Evolutionary conservation across 2,329 filamentous ascomycete genomes (phyloP).

Genomic region (Onygenales sp.): DNA sequence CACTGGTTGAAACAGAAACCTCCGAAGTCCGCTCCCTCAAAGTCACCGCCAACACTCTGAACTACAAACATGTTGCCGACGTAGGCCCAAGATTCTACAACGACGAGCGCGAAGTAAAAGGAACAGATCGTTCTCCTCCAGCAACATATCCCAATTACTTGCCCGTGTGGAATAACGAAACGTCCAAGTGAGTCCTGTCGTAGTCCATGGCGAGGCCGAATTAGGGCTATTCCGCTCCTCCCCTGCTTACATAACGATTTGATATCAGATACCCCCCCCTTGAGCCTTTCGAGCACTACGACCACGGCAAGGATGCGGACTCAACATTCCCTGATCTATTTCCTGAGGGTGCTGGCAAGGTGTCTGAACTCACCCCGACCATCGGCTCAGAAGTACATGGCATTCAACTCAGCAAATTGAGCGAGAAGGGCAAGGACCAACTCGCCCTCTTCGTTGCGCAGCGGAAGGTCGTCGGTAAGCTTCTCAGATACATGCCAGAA

Average conservation of each 20-base stretch:
- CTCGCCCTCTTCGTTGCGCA: slow-evolving; percentile 46
- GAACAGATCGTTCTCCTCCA: slow-evolving; percentile 43
- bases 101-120: slow-evolving; percentile 45
- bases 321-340: slow-evolving; percentile 60
- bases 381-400: slow-evolving; percentile 65
- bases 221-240: not conserved
- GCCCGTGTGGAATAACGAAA: slow-evolving; percentile 58
- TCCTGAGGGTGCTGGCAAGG: slow-evolving; percentile 30
- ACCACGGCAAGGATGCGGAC: slow-evolving; percentile 69
- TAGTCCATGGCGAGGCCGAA: not conserved
- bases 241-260: slow-evolving; percentile 29
- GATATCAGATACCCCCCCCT: slow-evolving; percentile 43
- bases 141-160: slow-evolving; percentile 64
- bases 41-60: slow-evolving; percentile 18
- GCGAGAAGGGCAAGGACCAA: slow-evolving; percentile 62
- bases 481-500: not conserved
- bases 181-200: slow-evolving; percentile 18
- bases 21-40: slow-evolving; percentile 18
- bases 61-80: slow-evolving; percentile 29
- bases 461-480: slow-evolving; percentile 56
- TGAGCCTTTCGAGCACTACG: slow-evolving; percentile 60
- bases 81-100: slow-evolving; percentile 25
- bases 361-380: slow-evolving; percentile 58
- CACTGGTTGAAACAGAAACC: slow-evolving; percentile 21
- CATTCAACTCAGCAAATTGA: slow-evolving; percentile 61